These are phyloP conservation scores for Drosera spatulata DNA, from an alignment of 179 eudicot species.

Conservation along the genomic window DNA sequence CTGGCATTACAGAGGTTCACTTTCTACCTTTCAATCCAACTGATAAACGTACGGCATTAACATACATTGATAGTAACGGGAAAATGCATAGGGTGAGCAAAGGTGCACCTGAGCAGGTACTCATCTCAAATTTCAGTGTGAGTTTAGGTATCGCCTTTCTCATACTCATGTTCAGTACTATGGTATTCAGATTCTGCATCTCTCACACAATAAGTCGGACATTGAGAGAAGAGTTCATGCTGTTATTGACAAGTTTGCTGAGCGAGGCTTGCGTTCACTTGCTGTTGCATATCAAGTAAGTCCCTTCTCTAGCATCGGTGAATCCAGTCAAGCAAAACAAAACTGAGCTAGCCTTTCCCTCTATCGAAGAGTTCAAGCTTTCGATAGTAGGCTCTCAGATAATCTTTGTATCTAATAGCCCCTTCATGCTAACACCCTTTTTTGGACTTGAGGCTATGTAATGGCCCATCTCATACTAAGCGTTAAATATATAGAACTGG, in stretches of 20 bases:
- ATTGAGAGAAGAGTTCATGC: slow-evolving; percentile 70
- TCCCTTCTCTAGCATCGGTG: background rate
- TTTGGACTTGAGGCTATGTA: no score
- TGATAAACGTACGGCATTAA: slow-evolving; percentile 75
- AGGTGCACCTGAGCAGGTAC: slow-evolving; percentile 94
- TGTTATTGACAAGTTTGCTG: slow-evolving; percentile 74
- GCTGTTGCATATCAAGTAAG: slow-evolving; percentile 78
- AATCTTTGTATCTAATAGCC: no score
- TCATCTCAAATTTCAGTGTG: background rate
- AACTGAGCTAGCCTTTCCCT: no score
- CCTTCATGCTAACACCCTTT: no score
- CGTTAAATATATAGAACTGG: no score
- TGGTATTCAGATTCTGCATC: slow-evolving; percentile 46
- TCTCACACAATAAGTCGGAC: slow-evolving; percentile 59
- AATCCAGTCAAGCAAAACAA: no score
- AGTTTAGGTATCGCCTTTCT: background rate
- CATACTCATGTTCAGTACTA: background rate
- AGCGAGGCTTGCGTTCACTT: slow-evolving; percentile 75
- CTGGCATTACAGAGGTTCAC: slow-evolving; percentile 70
- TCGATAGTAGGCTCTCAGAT: no score
- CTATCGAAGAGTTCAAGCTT: no score
- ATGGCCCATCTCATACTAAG: no score
- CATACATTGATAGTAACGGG: slow-evolving; percentile 57
- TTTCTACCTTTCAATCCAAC: slow-evolving; percentile 81
- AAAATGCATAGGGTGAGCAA: slow-evolving; percentile 76